A percentile compares a stretch with the other conserved stretches of the same genome.
phyloP scores from a whole-genome alignment of 2,329 filamentous ascomycete genomes.

The Venturiaceae sp. region DNA sequence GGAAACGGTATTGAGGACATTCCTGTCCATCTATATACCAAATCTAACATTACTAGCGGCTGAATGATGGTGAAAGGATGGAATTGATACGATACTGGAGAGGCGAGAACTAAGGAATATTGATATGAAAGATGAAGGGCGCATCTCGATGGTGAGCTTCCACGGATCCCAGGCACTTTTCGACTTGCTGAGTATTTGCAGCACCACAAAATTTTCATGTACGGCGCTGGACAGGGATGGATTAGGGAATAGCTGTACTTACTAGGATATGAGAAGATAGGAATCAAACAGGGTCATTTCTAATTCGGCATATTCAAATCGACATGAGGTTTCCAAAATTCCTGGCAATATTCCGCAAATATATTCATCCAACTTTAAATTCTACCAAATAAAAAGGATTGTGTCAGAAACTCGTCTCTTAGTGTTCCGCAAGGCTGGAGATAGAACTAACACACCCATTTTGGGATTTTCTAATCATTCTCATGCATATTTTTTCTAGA shows the following conservation, averaged over 20 bases:
- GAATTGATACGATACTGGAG: background rate
- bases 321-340: background rate
- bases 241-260: background rate
- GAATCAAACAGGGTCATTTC: background rate
- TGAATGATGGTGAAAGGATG: background rate
- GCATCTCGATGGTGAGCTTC: background rate
- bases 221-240: background rate
- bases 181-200: background rate
- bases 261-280: background rate
- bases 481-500: too few species aligned
- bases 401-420: too few species aligned
- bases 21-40: background rate
- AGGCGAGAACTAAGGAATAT: background rate
- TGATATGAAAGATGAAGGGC: background rate
- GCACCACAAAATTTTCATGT: background rate
- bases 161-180: background rate
- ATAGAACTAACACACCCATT: too few species aligned
- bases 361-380: too few species aligned
- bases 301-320: background rate
- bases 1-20: conserved; percentile 41
- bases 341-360: too few species aligned
- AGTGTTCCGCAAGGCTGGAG: too few species aligned
- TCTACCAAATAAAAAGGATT: too few species aligned
- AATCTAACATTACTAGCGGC: background rate
- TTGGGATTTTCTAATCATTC: too few species aligned